Percentiles rank a stretch among this genome's conserved stretches.
Evolutionary conservation across 2,329 filamentous ascomycete species (phyloP).

Genomic region (Hymenoscyphus albidus): DNA sequence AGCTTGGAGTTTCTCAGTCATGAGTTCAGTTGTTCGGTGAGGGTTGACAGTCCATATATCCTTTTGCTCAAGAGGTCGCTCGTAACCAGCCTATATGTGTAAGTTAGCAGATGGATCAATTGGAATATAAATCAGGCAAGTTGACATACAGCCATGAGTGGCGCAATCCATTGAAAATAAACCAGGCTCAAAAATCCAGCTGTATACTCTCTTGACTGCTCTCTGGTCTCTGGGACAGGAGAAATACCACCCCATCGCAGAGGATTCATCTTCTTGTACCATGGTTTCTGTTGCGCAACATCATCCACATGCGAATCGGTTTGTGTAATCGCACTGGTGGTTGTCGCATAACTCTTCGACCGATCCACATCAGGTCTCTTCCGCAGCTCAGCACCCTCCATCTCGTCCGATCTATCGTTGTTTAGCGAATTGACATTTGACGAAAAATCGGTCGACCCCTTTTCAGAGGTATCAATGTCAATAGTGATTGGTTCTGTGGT

Average conservation of each 20-base stretch:
- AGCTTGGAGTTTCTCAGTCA: constrained; percentile 62
- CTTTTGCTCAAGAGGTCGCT: constrained; percentile 73
- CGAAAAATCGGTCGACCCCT: constrained; percentile 8
- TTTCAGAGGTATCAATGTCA: constrained; percentile 16
- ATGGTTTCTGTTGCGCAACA: constrained; percentile 47
- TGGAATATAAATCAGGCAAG: neutral
- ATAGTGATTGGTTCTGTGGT: neutral
- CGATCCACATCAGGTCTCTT: neutral
- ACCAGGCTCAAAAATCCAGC: constrained; percentile 72
- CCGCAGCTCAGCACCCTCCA: neutral
- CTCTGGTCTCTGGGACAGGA: constrained; percentile 50
- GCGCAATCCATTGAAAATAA: constrained; percentile 86
- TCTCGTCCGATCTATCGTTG: neutral
- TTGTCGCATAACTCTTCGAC: constrained; percentile 50
- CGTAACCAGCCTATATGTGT: constrained; percentile 68
- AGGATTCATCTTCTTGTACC: constrained; percentile 61
- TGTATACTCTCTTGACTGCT: constrained; percentile 62
- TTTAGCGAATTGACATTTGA: neutral
- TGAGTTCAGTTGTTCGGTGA: constrained; percentile 63
- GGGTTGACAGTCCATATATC: constrained; percentile 92
- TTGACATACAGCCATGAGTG: constrained; percentile 69
- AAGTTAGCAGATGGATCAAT: constrained; percentile 19
- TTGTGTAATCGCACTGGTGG: constrained; percentile 46
- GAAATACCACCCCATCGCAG: constrained; percentile 56
- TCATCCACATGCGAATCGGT: constrained; percentile 35